Conservation (phyloP, 83 land plant genomes). For the Thuja plicata region DNA sequence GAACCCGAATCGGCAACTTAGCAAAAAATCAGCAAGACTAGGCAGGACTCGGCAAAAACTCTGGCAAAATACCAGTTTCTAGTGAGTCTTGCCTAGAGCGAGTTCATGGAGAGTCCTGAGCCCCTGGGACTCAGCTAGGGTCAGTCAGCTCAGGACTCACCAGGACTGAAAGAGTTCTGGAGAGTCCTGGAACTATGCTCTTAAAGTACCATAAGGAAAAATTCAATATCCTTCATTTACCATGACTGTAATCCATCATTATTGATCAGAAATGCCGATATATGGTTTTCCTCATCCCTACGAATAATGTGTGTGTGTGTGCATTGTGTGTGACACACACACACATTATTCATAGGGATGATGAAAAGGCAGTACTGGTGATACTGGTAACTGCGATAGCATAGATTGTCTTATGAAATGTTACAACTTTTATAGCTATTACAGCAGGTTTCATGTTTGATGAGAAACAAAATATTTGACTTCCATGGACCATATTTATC, state of each 20-base stretch:
- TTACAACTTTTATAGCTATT: not conserved
- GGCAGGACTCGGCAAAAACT: too few species aligned
- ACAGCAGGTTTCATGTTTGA: not conserved
- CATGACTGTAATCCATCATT: not conserved
- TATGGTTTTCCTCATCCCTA: too few species aligned
- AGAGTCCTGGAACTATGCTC: not conserved
- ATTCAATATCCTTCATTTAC: not conserved
- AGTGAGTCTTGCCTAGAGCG: too few species aligned
- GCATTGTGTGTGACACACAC: too few species aligned
- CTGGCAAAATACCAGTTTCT: too few species aligned
- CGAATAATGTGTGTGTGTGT: too few species aligned
- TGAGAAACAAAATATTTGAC: not conserved
- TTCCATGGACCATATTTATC: not conserved
- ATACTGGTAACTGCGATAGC: not conserved
- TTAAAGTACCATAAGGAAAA: not conserved
- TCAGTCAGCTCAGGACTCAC: too few species aligned
- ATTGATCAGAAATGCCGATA: not conserved
- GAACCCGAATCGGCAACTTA: too few species aligned
- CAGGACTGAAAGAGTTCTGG: too few species aligned
- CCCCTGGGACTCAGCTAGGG: too few species aligned
- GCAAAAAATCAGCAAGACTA: too few species aligned
- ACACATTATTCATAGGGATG: not conserved
- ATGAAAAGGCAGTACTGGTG: not conserved
- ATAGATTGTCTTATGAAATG: not conserved
- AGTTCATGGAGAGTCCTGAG: too few species aligned